Evolutionary conservation across 345 rosid species (phyloP).

Genomic region (Pistacia integerrima): DNA sequence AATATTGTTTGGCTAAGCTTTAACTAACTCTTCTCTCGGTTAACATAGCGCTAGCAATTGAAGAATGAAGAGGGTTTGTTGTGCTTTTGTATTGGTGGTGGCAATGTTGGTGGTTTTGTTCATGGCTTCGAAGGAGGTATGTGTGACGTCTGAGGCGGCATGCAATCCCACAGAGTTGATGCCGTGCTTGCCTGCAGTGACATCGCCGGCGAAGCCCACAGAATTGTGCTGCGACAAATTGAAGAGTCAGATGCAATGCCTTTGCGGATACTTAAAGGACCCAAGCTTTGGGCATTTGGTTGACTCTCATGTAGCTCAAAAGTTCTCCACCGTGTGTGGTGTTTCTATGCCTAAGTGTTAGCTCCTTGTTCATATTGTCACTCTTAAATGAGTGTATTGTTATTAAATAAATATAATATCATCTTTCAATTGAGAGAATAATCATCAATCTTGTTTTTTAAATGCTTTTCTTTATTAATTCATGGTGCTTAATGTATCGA

Average conservation of each 20-base stretch:
- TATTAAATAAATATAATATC: too few species aligned
- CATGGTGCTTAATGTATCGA: too few species aligned
- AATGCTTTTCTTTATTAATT: too few species aligned
- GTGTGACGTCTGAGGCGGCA: conserved; percentile 34
- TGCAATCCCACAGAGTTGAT: conserved; percentile 51
- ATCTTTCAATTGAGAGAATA: too few species aligned
- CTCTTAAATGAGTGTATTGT: too few species aligned
- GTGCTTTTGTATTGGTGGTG: background rate
- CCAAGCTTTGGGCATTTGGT: conserved; percentile 39
- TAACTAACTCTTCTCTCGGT: background rate
- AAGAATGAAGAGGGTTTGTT: conserved; percentile 11
- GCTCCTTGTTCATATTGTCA: background rate
- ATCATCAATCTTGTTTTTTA: too few species aligned
- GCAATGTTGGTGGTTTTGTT: conserved; percentile 13
- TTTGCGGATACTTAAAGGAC: conserved; percentile 52
- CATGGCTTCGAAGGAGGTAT: conserved; percentile 5
- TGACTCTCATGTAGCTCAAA: conserved; percentile 43
- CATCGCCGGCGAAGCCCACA: conserved; percentile 39
- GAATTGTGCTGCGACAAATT: conserved; percentile 48
- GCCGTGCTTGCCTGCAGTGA: conserved; percentile 51
- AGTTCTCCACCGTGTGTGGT: conserved; percentile 41
- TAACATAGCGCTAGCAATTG: background rate
- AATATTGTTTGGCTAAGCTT: background rate
- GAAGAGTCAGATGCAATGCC: conserved; percentile 60
- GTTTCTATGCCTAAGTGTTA: conserved; percentile 53